phyloP scores from a whole-genome alignment of 306 rosid species.

The Prosopis cineraria region DNA sequence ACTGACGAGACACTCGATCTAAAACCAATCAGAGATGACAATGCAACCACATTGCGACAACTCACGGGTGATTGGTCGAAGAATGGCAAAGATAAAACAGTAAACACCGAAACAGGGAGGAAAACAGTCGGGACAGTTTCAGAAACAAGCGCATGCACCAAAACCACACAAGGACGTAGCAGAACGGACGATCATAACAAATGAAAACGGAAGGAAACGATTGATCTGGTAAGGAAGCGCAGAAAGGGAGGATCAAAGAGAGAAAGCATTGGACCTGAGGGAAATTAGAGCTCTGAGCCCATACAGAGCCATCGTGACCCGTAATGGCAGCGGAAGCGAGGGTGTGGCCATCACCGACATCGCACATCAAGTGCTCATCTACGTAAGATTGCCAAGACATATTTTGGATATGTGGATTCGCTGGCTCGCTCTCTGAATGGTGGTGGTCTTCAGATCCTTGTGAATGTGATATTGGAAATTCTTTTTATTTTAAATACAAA shows the following conservation, averaged over 20 bases:
- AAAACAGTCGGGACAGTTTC: neutral
- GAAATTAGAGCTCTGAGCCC: slow-evolving; percentile 91
- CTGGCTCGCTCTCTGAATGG: neutral
- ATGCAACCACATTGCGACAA: slow-evolving; percentile 2
- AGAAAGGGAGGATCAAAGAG: neutral
- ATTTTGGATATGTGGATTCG: slow-evolving; percentile 2
- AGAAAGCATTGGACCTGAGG: slow-evolving; percentile 61
- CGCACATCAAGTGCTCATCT: slow-evolving; percentile 97
- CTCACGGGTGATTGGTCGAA: neutral
- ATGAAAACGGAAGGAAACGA: neutral
- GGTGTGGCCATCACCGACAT: slow-evolving; percentile 72
- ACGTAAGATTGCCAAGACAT: slow-evolving; percentile 99
- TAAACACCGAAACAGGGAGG: neutral
- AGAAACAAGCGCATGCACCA: neutral
- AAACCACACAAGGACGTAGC: neutral
- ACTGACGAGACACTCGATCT: neutral
- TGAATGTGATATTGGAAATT: neutral
- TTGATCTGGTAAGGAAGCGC: neutral
- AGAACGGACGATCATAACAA: neutral
- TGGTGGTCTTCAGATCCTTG: neutral
- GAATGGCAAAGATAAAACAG: neutral
- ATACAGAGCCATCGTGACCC: slow-evolving; percentile 79
- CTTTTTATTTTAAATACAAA: neutral
- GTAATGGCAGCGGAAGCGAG: slow-evolving; percentile 82
- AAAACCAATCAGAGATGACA: neutral